Evolutionary conservation across 2,329 filamentous ascomycete species (phyloP).

Genomic region (Arthrinium phaeospermum): DNA sequence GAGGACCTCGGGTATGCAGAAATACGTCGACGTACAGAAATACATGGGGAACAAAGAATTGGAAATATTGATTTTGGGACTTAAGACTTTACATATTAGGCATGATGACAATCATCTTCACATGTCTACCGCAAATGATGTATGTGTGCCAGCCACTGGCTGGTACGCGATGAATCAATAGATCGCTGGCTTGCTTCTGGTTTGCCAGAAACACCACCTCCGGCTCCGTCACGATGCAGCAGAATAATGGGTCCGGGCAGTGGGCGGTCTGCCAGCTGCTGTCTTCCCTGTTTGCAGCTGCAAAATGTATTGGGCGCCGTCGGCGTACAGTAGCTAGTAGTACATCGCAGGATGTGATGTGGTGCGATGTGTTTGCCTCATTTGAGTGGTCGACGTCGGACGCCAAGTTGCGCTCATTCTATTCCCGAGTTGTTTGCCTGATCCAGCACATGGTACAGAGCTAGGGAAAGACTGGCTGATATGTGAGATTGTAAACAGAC

Average conservation of each 20-base stretch:
- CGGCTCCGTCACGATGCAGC: not conserved
- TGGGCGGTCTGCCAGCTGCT: constrained; percentile 7
- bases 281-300: not conserved
- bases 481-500: not conserved
- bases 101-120: not conserved
- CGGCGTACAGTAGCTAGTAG: not conserved
- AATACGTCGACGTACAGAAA: constrained; percentile 8
- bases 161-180: not conserved
- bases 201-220: not conserved
- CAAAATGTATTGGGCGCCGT: not conserved
- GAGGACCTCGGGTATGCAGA: constrained; percentile 9
- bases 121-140: not conserved
- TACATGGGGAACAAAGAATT: not conserved
- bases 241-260: not conserved
- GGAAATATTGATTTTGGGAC: not conserved
- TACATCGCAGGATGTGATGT: not conserved
- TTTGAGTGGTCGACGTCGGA: not conserved
- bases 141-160: not conserved
- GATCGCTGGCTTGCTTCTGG: not conserved
- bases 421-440: not conserved
- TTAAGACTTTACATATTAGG: too few relatives aligned
- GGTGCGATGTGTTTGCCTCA: too few relatives aligned
- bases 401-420: not conserved
- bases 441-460: not conserved
- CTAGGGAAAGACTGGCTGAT: not conserved